Evolutionary conservation across 2,329 filamentous ascomycete genomes (phyloP), one percentile per base, ranked within the genome.

Genomic region (Bipolaris bicolor): DNA sequence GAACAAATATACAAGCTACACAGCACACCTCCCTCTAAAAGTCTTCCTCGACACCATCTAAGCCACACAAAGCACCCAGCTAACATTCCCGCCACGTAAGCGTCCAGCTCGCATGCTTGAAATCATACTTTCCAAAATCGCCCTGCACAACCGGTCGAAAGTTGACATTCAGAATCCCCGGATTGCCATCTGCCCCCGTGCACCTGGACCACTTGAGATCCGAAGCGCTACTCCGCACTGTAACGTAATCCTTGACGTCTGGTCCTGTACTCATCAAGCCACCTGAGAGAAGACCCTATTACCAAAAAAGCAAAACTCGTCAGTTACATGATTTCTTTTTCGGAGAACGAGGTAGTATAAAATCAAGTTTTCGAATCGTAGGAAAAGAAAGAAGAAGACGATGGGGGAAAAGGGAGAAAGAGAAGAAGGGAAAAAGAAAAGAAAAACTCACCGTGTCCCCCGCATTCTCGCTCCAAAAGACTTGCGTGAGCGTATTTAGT

Each of bases 91-190:
- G 63, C 71, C 71, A 74, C 26, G 62, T 55, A 20, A 73, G 34
- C 20, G 64, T 64, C 70, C 69, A 73, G 9, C 36, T 63, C 22
- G 68, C 69, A 31, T 57, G 63, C 60, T 70, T 73, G 50, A 74
- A 63, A 43, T 71, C 67, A 53, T 69, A 74, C 11, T 41, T 53
- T 1, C 71, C 71, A 39, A 53, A 58, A 10, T 69, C 63, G 5
- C 71, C 71, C 36, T 68, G 62, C 3, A 74, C 57, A 1, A 70
- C 69, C 2, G 70, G 70, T 41, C 71, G 58, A 43, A 66, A 63
- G 50, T 74, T 74, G 45, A 74, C 64, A 49, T 74, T 74, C 53
- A 74, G 55, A 39, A 74, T 71, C 5, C 71, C 71, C 1, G 68
- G 64, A 37, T 65, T 68, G 1, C 70, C 68, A 52, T 67, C 67